phyloP scores from a whole-genome alignment of 108 stramenopile genomes.

The Cylindrotheca fusiformis region DNA sequence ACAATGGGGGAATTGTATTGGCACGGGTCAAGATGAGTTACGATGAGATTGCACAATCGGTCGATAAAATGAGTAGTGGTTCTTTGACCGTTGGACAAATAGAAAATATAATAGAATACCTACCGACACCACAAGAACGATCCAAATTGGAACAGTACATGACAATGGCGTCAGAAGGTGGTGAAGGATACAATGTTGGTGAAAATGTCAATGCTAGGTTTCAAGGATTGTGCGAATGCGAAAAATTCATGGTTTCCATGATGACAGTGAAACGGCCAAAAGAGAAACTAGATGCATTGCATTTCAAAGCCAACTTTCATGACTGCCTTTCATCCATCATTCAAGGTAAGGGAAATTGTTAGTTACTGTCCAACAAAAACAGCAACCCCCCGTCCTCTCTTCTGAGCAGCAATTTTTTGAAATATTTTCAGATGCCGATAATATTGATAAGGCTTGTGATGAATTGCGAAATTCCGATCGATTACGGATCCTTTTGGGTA shows the following conservation, averaged over 20 bases:
- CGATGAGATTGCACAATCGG: slow-evolving; percentile 78
- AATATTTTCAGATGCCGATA: slow-evolving; percentile 20
- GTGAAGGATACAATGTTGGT: slow-evolving; percentile 56
- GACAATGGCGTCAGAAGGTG: slow-evolving; percentile 64
- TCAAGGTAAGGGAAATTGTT: slow-evolving; percentile 37
- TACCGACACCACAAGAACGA: slow-evolving; percentile 82
- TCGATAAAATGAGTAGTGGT: slow-evolving; percentile 72
- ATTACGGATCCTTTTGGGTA: slow-evolving; percentile 83
- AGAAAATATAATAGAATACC: slow-evolving; percentile 82
- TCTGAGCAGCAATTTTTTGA: background rate
- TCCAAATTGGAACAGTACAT: slow-evolving; percentile 69
- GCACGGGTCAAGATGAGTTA: slow-evolving; percentile 85
- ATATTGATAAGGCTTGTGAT: slow-evolving; percentile 83
- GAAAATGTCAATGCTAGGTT: slow-evolving; percentile 66
- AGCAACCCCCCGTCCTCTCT: background rate
- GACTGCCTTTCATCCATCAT: slow-evolving; percentile 66
- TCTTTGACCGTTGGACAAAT: slow-evolving; percentile 80
- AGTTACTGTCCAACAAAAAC: background rate
- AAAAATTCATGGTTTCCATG: slow-evolving; percentile 90
- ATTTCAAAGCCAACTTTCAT: slow-evolving; percentile 86
- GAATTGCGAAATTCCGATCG: slow-evolving; percentile 74
- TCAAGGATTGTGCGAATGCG: slow-evolving; percentile 80
- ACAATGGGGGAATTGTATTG: slow-evolving; percentile 91
- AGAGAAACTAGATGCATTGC: slow-evolving; percentile 68
- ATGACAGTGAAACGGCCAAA: slow-evolving; percentile 88